Conservation (phyloP, 345 rosid genomes). For the Gossypium thurberi region DNA sequence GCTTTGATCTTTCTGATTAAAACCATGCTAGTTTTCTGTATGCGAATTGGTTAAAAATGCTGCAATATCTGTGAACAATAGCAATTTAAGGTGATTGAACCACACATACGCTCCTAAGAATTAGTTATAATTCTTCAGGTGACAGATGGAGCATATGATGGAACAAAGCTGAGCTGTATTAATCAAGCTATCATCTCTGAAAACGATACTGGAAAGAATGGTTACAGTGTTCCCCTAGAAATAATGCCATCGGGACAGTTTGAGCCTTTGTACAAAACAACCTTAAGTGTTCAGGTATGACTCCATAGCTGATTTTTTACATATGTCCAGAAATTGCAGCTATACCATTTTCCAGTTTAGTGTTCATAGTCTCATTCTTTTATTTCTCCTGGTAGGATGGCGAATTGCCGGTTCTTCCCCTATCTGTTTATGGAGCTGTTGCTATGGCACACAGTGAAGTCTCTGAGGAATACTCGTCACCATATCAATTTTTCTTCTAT, state of each 20-base stretch:
- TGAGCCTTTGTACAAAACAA: constrained; percentile 84
- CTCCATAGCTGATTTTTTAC: neutral
- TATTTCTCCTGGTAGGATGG: constrained; percentile 52
- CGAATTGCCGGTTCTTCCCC: constrained; percentile 81
- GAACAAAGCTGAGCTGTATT: constrained; percentile 47
- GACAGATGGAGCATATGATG: constrained; percentile 72
- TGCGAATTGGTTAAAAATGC: neutral
- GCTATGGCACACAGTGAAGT: constrained; percentile 87
- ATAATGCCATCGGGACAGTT: constrained; percentile 89
- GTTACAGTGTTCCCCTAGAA: constrained; percentile 72
- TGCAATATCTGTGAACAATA: neutral
- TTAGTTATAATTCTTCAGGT: constrained; percentile 34
- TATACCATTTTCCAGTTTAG: neutral
- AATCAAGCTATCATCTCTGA: constrained; percentile 75
- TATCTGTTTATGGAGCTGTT: constrained; percentile 79
- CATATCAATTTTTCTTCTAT: constrained; percentile 86
- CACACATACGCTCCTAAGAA: neutral
- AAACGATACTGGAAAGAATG: constrained; percentile 40
- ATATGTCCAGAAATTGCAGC: neutral
- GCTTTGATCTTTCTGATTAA: neutral
- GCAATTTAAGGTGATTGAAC: neutral
- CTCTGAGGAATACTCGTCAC: constrained; percentile 86
- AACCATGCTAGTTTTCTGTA: neutral
- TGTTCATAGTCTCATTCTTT: neutral
- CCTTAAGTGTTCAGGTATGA: constrained; percentile 63